Conservation (phyloP, 192 early-diverging fungal genomes). For the Backusella psychrophila region DNA sequence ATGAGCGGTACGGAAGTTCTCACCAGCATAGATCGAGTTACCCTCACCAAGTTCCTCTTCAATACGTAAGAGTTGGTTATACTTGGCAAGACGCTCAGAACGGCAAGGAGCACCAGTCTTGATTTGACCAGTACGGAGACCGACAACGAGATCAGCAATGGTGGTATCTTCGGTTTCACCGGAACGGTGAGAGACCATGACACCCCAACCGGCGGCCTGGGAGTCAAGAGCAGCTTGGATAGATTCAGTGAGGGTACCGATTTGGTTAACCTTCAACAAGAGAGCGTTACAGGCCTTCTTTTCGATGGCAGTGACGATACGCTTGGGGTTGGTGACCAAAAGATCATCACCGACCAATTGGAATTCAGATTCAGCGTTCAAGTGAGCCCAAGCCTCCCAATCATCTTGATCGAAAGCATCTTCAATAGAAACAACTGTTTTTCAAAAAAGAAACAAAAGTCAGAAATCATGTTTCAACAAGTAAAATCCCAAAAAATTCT, state of each 20-base stretch:
- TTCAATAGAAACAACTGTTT: too few species aligned
- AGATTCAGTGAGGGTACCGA: slow-evolving; percentile 94
- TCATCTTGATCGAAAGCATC: too few species aligned
- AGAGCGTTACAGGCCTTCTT: slow-evolving; percentile 94
- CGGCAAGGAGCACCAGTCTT: slow-evolving; percentile 99
- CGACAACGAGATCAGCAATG: slow-evolving; percentile 97
- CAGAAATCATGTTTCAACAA: too few species aligned
- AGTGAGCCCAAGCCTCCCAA: too few species aligned
- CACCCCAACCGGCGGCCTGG: slow-evolving; percentile 92
- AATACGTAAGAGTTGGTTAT: slow-evolving; percentile 98
- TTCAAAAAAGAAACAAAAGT: too few species aligned
- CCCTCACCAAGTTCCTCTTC: slow-evolving; percentile 90
- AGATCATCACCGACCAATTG: slow-evolving; percentile 85
- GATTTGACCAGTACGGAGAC: slow-evolving; percentile 94
- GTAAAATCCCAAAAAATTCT: too few species aligned
- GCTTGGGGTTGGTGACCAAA: slow-evolving; percentile 95
- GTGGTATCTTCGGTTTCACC: slow-evolving; percentile 98
- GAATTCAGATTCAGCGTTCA: too few species aligned
- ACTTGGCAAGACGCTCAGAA: slow-evolving; percentile 96
- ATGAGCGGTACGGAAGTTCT: slow-evolving; percentile 69
- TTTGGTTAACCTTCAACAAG: slow-evolving; percentile 98
- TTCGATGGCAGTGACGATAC: slow-evolving; percentile 85
- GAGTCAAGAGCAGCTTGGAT: slow-evolving; percentile 80
- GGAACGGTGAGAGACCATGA: slow-evolving; percentile 99
- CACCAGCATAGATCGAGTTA: slow-evolving; percentile 91